Percentiles rank a stretch among this genome's conserved stretches.
Evolutionary conservation across 1,284 basidiomycete genomes (phyloP).

Genomic region (Apiotrichum gamsii): DNA sequence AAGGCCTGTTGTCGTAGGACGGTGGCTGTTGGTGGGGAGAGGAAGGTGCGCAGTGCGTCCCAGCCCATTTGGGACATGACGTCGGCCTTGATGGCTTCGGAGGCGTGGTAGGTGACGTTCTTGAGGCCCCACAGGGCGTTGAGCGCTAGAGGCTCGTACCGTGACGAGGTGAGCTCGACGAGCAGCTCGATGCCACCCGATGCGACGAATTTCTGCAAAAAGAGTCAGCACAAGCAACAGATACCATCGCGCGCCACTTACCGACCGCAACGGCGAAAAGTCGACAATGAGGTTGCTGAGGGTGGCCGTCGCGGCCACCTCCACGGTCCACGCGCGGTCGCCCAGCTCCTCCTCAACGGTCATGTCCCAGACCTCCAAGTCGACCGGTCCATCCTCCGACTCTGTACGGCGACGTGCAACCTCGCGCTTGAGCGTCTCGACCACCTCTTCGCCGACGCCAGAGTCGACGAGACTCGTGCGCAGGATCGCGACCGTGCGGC

Average conservation of each 20-base stretch:
- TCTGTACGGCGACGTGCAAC: constrained; percentile 14
- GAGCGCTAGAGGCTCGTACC: constrained; percentile 56
- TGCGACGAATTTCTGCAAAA: constrained; percentile 57
- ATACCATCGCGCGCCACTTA: constrained; percentile 44
- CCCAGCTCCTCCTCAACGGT: constrained; percentile 25
- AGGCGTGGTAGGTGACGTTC: constrained; percentile 64
- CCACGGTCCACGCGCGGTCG: constrained; percentile 63
- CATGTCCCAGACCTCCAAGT: constrained; percentile 6
- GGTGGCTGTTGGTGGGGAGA: constrained; percentile 16
- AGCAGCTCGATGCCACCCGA: constrained; percentile 61
- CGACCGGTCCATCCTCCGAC: constrained; percentile 7
- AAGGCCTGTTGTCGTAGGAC: constrained; percentile 37
- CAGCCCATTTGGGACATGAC: constrained; percentile 64
- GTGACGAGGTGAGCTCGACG: constrained; percentile 54
- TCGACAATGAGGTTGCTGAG: constrained; percentile 80
- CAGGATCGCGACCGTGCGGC: constrained; percentile 67
- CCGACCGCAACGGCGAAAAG: constrained; percentile 70
- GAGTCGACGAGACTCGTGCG: constrained; percentile 76
- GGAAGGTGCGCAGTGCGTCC: constrained; percentile 34
- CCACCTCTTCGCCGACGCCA: constrained; percentile 65
- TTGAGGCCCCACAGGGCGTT: constrained; percentile 76
- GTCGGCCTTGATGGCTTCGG: constrained; percentile 55
- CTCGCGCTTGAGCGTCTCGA: constrained; percentile 53
- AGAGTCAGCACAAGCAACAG: constrained; percentile 1
- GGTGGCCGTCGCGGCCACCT: constrained; percentile 64